A percentile compares a stretch with the other conserved stretches of the same genome.
phyloP scores from a whole-genome alignment of 1,284 basidiomycete genomes.

The Melampsora larici-populina region DNA sequence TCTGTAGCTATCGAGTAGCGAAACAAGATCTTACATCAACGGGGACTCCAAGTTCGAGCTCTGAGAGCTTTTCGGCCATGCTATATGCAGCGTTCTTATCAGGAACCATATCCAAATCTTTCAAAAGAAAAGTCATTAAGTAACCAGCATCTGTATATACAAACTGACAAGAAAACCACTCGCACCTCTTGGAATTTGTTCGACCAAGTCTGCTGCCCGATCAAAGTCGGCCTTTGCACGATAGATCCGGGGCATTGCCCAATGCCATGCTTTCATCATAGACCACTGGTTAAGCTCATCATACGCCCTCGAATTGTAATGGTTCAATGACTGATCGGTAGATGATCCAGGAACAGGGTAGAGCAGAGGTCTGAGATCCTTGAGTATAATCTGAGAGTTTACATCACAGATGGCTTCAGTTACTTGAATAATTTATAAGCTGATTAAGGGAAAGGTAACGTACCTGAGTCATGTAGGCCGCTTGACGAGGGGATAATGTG shows the following conservation, averaged over 20 bases:
- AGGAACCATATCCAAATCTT: constrained; percentile 35
- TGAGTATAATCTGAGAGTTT: constrained; percentile 72
- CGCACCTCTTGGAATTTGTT: constrained; percentile 51
- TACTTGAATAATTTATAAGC: background rate
- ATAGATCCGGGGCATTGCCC: constrained; percentile 63
- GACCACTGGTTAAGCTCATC: constrained; percentile 62
- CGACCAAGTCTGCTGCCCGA: constrained; percentile 61
- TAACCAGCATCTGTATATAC: background rate
- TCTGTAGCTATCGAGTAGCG: constrained; percentile 7
- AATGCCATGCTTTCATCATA: constrained; percentile 71
- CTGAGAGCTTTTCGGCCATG: background rate
- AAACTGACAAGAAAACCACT: background rate
- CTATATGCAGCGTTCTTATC: background rate
- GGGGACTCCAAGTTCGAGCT: constrained; percentile 18
- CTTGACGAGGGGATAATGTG: constrained; percentile 6
- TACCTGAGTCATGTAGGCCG: constrained; percentile 37
- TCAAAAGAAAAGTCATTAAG: background rate
- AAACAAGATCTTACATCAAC: constrained; percentile 28
- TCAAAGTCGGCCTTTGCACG: constrained; percentile 62
- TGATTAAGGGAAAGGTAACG: background rate
- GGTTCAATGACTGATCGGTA: constrained; percentile 55
- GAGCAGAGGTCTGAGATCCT: constrained; percentile 72
- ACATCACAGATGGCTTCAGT: constrained; percentile 52
- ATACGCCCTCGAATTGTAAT: constrained; percentile 62
- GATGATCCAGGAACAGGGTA: constrained; percentile 62